phyloP scores from a whole-genome alignment of 2,329 filamentous ascomycete species.

The Fusarium denticulatum region DNA sequence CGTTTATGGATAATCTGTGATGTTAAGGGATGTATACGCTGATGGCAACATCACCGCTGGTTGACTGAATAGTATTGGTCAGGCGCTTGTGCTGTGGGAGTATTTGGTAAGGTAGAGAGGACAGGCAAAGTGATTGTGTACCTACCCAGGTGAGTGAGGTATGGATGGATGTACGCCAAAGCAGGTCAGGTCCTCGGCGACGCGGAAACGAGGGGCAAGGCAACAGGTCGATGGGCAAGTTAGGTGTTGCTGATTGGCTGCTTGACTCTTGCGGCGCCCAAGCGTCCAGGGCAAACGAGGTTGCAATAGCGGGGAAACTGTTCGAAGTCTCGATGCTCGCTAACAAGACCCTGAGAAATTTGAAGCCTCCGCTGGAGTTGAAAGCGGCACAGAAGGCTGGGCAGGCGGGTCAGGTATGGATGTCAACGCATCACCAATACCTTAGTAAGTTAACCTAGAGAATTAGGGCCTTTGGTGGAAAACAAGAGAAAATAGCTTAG shows the following conservation, averaged over 20 bases:
- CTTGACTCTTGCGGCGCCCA: not conserved
- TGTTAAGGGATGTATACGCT: not conserved
- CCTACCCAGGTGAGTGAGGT: not conserved
- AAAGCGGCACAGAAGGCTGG: constrained; percentile 11
- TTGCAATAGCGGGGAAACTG: constrained; percentile 20
- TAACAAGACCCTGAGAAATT: constrained; percentile 19
- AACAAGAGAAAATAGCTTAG: not conserved
- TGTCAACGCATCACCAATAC: constrained; percentile 16
- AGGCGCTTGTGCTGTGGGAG: constrained; percentile 21
- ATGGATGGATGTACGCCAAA: constrained; percentile 20
- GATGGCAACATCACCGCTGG: constrained; percentile 4
- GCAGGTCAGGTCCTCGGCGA: constrained; percentile 6
- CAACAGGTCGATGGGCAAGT: constrained; percentile 15
- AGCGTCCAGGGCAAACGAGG: constrained; percentile 15
- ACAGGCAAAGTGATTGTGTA: constrained; percentile 21
- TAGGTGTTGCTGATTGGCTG: constrained; percentile 20
- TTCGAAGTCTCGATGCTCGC: constrained; percentile 14
- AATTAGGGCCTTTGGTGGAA: not conserved
- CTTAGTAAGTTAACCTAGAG: constrained; percentile 11
- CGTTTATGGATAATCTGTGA: constrained; percentile 6
- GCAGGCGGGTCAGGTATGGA: not conserved
- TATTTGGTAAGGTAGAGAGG: not conserved
- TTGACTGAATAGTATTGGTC: not conserved
- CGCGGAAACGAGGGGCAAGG: constrained; percentile 41
- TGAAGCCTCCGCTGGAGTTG: constrained; percentile 1